Evolutionary conservation across 257 asterid genomes (phyloP), one percentile per base, ranked within the genome.

Genomic region (Scutellaria barbata): DNA sequence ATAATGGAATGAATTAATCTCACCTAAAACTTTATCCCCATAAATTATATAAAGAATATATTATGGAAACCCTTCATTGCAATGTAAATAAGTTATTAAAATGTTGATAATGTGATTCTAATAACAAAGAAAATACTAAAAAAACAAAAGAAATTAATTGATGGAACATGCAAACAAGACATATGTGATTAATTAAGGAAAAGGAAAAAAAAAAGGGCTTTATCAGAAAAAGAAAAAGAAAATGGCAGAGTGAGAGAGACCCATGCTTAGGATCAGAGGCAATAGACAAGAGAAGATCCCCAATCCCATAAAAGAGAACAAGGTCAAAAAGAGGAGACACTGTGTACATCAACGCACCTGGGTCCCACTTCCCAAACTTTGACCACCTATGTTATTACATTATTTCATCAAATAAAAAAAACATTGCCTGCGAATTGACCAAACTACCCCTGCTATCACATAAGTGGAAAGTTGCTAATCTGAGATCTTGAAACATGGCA

Each of bases 261-360:
- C 74, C 76, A 77, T 79, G 85, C 82, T 73, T 69, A 81, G 84
- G 79, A 85, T n/a, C n/a, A n/a, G n/a, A n/a, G n/a, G n/a, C n/a
- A n/a, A 76, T 74, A 78, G 87, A 81, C 84, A 68, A 83, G 48
- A 43, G 59, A 80, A 86, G 84, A 86, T 75, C 81, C 84, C 76
- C 64, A 73, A 60, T 68, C 65, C 67, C 72, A 56, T 53, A 3
- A 59, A 7, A 63, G 68, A 75, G 73, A 71, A 52, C 51, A 30
- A 69, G 85, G 90, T 86, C 87, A 86, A 88, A 83, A 85, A 81
- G 83, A 72, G 73, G 63, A 78, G 70, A 68, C 82, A 74, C 80
- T 7, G 43, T 68, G 66, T 77, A 14, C 2, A 70, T 65, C 41
- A 48, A 62, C 0, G 8, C 30, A 62, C 56, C 42, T 55, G 79